Base-by-base conservation (phyloP, 345 rosid species). In the Raphanus sativus region DNA sequence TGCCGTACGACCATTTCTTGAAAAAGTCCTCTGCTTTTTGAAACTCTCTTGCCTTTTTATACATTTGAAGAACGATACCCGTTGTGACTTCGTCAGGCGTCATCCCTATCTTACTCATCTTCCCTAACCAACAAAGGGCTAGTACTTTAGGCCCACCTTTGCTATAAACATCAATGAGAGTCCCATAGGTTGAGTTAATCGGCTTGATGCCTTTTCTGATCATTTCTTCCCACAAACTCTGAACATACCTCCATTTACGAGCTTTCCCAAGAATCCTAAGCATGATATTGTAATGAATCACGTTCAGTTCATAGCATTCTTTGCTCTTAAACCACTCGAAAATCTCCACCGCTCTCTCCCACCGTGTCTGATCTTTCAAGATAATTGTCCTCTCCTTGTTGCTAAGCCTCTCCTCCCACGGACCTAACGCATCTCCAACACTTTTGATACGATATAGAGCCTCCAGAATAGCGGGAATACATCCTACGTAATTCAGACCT, bases 291-390 rank as follows among this genome's bases (percentile, higher is more conserved):
- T 90, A 94, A 67, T 89, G 96, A 84, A 94, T 92, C 65, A 94
- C 94, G 78, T 92, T 89, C 89, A 88, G 33, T 70, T 90, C 96
- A 65, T 21, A 21, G 21, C 21, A 21, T 21, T 21, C 21, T 21
- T 21, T 21, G 3, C 83, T 77, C 83, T 90, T 90, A 80, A 94
- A 87, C 92, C 96, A 94, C 79, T 89, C 87, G 25, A 94, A 94
- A 74, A 94, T 94, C 82, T 88, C 98, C 67, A 85, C 45, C 4
- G 97, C 97, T 68, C 98, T 85, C 78, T 90, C 88, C 98, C 97
- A 94, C 58, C 78, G 73, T 21, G 67, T 76, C 77, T 92, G 98
- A 87, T 89, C 97, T 85, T 92, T 94, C n/a, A n/a, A n/a, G n/a
- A n/a, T n/a, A n/a, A n/a, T n/a, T n/a, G n/a, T 92, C 73, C 93